Base-by-base conservation (phyloP, 441 rosid genomes). In the Gossypium lobatum region DNA sequence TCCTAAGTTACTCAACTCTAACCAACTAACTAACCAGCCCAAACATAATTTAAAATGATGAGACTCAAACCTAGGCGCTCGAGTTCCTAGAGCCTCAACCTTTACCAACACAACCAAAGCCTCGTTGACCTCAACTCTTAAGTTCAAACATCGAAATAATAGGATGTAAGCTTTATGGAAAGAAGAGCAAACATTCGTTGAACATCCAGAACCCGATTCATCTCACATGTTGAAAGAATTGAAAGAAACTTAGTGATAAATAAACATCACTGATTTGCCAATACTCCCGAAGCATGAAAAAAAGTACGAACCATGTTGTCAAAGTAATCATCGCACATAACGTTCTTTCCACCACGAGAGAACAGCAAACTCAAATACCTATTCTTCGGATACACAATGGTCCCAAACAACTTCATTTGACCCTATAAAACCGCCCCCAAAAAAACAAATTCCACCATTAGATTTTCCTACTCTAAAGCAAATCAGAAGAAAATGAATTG, bases 271-370 rank as follows among this genome's bases (percentile, higher is more conserved):
- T 11, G 26, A 20, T 10, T 39, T 20, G 21, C 10, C 52, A 39
- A 64, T 39, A 18, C 28, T 62, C 8, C 61, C 70, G 11, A 39
- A 39, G 45, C 45, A 1, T 10, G 46, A 16, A 50, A 65, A 78
- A 67, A 64, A 78, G 68, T 59, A 86, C 89, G 52, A 20, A 94
- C 96, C 97, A 92, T 85, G 81, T 83, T 89, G 73, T 95, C 97
- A 63, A 91, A 95, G 78, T 80, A 86, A 74, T 95, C 97, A 80
- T 95, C 97, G 7, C 97, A 92, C 81, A 85, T 77, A 6, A 90
- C 97, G 52, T 85, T 95, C 83, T 92, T 95, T 57, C 98, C 96
- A 52, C 91, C 94, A 79, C 88, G 85, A 46, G 98, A 91, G 86
- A 92, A 92, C 17, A 91, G 94, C 79, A 95, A 73, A 6, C 88